Base-by-base conservation (phyloP, 2,329 filamentous ascomycete species). In the Fusarium verticillioides region DNA sequence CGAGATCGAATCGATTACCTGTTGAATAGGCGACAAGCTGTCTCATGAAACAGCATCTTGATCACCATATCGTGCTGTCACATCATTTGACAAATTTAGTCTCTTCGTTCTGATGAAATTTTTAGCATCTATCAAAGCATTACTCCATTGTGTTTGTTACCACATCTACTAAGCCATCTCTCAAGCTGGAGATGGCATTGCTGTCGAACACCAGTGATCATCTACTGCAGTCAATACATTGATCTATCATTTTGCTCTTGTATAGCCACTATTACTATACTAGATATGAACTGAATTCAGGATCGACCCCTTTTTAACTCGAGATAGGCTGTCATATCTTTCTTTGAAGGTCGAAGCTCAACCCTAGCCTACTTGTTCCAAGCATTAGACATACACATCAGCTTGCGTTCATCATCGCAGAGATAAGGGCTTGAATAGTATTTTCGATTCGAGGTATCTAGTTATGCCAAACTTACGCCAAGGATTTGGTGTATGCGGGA, bases 191-290 rank as follows among this genome's bases (percentile, higher is more conserved):
- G 7, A 52, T 21, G 1, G 6, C n/a, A 15, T 60, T 52, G 34
- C 69, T 66, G 1, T 6, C 16, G 16, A 21, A 37, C 8, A 7
- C 26, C 18, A 62, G 32, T 21, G 8, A 26, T 10, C 13, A 9
- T 23, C 4, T 18, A 18, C 19, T 16, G 10, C 5, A 5, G 7
- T 44, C 1, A 28, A 4, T 19, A 18, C 3, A 12, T 32, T 2
- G 18, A 9, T 18, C 7, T n/a, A 18, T 32, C 5, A 18, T n/a
- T 36, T 52, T 26, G 6, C 9, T 21, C 9, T 26, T 19, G 7
- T 36, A 23, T 10, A 18, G 18, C 5, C 28, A 36, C 18, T 8
- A 26, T 7, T 9, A 3, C 2, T 19, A 18, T 32, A 18, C 21
- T 32, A 3, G 16, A 2, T 7, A n/a, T 7, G 30, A 9, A 9